These are phyloP conservation scores for Trebouxia gelatinosa DNA, from an alignment of 163 green algal genomes.

Conservation along the genomic window DNA sequence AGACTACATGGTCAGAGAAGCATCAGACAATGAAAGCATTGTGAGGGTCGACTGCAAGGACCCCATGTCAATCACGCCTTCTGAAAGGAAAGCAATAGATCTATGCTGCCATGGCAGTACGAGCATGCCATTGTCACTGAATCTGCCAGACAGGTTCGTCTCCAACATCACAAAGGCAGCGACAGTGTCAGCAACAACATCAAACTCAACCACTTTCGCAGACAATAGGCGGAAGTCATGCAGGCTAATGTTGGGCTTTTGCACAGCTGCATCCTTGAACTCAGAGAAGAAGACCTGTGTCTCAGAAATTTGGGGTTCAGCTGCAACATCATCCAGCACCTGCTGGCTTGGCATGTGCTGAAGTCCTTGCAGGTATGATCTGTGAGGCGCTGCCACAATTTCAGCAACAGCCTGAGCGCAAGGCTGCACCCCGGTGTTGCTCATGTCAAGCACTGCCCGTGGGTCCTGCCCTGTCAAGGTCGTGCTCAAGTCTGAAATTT, in stretches of 20 bases:
- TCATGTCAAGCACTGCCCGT: neutral
- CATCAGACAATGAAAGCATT: no score
- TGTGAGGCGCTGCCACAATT: neutral
- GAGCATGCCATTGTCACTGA: constrained; percentile 41
- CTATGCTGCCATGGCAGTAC: constrained; percentile 43
- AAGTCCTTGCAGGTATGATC: neutral
- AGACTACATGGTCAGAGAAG: no score
- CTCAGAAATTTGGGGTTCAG: neutral
- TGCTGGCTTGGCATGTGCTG: neutral
- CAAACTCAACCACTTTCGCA: neutral
- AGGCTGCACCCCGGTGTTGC: neutral
- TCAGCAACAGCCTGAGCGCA: neutral
- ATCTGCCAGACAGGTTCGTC: constrained; percentile 27
- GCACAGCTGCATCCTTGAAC: constrained; percentile 30
- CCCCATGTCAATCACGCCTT: no score
- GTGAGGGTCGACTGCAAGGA: no score
- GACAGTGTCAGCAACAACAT: neutral
- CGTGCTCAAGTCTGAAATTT: neutral
- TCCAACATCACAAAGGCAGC: constrained; percentile 35
- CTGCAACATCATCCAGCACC: constrained; percentile 1
- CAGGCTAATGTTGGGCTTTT: neutral
- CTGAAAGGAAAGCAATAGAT: constrained; percentile 33
- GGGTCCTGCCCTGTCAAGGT: neutral
- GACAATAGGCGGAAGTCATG: neutral
- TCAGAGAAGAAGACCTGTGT: constrained; percentile 22